phyloP scores from a whole-genome alignment of 2,329 filamentous ascomycete genomes.

The Lasiodiplodia gonubiensis region DNA sequence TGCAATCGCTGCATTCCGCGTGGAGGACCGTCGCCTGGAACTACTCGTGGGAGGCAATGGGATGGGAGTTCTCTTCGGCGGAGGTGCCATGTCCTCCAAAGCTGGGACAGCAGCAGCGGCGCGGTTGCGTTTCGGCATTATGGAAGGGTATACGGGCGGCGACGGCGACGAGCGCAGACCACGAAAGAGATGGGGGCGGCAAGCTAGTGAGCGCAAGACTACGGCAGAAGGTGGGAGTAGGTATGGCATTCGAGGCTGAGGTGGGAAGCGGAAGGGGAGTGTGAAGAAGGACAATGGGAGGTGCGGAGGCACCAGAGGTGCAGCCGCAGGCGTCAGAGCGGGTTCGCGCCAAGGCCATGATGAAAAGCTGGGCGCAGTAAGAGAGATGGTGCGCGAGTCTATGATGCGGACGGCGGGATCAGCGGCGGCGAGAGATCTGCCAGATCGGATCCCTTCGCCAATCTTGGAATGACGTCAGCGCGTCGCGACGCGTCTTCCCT shows the following conservation, averaged over 20 bases:
- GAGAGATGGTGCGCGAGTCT: slow-evolving; percentile 14
- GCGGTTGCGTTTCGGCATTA: slow-evolving; percentile 25
- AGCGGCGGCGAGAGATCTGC: slow-evolving; percentile 15
- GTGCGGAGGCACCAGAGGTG: neutral
- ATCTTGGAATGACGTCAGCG: slow-evolving; percentile 24
- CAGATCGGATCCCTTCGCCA: slow-evolving; percentile 15
- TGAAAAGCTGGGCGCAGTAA: neutral
- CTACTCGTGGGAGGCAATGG: neutral
- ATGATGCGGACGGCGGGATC: slow-evolving; percentile 22
- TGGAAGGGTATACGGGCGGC: slow-evolving; percentile 1
- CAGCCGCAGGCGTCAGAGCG: slow-evolving; percentile 10
- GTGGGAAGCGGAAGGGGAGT: neutral
- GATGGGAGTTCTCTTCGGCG: slow-evolving; percentile 3
- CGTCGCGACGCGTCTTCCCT: slow-evolving; percentile 16
- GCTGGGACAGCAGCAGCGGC: slow-evolving; percentile 11
- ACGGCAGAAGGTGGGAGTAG: neutral
- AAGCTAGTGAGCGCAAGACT: neutral
- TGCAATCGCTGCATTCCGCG: neutral
- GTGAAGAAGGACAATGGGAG: neutral
- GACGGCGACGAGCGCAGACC: neutral
- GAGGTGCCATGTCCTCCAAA: slow-evolving; percentile 13
- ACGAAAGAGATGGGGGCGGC: neutral
- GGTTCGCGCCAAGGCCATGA: slow-evolving; percentile 10
- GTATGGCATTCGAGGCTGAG: slow-evolving; percentile 3
- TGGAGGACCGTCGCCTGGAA: slow-evolving; percentile 2